Conservation (phyloP, 2,329 filamentous ascomycete genomes). For the Diatrype stigma region DNA sequence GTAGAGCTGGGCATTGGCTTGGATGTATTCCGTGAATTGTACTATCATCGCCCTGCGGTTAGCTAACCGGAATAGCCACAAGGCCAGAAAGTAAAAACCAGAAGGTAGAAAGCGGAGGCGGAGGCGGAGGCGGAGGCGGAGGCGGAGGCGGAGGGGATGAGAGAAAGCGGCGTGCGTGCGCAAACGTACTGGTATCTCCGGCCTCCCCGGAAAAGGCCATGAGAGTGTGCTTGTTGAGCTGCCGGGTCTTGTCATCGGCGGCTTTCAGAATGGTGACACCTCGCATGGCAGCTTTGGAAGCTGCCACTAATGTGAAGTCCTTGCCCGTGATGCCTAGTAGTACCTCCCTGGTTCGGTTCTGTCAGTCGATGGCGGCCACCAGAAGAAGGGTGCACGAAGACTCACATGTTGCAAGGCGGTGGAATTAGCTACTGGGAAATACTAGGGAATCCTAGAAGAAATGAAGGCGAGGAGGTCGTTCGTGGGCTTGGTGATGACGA, state of each 20-base stretch:
- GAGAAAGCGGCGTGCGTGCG: neutral
- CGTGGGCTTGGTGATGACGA: neutral
- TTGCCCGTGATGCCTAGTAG: conserved; percentile 97
- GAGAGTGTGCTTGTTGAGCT: conserved; percentile 87
- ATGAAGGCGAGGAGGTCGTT: neutral
- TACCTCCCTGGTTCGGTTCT: conserved; percentile 70
- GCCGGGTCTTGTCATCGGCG: conserved; percentile 91
- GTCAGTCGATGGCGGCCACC: conserved; percentile 2
- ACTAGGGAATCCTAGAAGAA: neutral
- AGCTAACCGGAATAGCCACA: too few species aligned
- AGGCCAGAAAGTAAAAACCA: too few species aligned
- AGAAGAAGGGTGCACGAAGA: conserved; percentile 5
- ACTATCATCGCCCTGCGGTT: conserved; percentile 49
- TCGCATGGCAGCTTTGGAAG: conserved; percentile 97
- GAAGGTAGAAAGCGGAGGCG: conserved; percentile 3
- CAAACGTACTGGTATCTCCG: conserved; percentile 78
- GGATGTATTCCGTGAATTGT: conserved; percentile 98
- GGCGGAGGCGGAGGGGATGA: neutral
- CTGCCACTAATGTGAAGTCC: conserved; percentile 97
- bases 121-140: neutral
- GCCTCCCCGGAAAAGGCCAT: conserved; percentile 96
- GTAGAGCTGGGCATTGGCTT: conserved; percentile 97
- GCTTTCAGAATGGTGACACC: conserved; percentile 94
- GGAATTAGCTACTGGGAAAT: neutral
- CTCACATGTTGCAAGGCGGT: conserved; percentile 12